These are phyloP conservation scores for Rhodotorula sp. DNA, from an alignment of 1,284 basidiomycete species.

Conservation along the genomic window DNA sequence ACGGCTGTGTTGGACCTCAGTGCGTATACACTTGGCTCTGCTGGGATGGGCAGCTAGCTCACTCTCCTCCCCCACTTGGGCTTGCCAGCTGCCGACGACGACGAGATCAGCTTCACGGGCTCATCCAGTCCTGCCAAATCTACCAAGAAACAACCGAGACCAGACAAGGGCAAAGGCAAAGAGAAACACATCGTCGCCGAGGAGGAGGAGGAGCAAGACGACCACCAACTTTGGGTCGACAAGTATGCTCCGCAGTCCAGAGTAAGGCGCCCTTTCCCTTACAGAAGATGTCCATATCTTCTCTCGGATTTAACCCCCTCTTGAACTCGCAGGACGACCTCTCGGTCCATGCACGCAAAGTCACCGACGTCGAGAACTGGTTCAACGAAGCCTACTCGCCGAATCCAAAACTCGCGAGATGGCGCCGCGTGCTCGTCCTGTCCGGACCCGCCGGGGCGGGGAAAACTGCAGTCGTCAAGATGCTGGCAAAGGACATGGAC, in stretches of 20 bases:
- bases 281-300: fast-evolving
- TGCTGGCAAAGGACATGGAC: slow-evolving; percentile 70
- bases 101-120: slow-evolving; percentile 10
- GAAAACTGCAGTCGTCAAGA: slow-evolving; percentile 79
- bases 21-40: slow-evolving; percentile 4
- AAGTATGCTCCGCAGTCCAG: slow-evolving; percentile 66
- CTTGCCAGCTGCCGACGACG: slow-evolving; percentile 15
- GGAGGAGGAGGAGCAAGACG: neutral
- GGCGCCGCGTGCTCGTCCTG: slow-evolving; percentile 69
- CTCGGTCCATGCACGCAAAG: slow-evolving; percentile 82
- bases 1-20: slow-evolving; percentile 44
- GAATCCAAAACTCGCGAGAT: slow-evolving; percentile 53
- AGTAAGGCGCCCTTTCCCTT: slow-evolving; percentile 52
- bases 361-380: slow-evolving; percentile 82
- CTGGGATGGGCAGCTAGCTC: too few relatives aligned
- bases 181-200: neutral
- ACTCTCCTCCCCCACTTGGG: neutral
- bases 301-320: neutral
- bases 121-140: neutral
- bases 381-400: slow-evolving; percentile 67
- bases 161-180: slow-evolving; percentile 54
- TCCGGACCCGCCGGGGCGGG: slow-evolving; percentile 87
- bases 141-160: slow-evolving; percentile 29
- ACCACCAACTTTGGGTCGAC: slow-evolving; percentile 66
- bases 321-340: slow-evolving; percentile 57